Conservation (phyloP, 305 asterid species). For the Stenogyne calaminthoides region DNA sequence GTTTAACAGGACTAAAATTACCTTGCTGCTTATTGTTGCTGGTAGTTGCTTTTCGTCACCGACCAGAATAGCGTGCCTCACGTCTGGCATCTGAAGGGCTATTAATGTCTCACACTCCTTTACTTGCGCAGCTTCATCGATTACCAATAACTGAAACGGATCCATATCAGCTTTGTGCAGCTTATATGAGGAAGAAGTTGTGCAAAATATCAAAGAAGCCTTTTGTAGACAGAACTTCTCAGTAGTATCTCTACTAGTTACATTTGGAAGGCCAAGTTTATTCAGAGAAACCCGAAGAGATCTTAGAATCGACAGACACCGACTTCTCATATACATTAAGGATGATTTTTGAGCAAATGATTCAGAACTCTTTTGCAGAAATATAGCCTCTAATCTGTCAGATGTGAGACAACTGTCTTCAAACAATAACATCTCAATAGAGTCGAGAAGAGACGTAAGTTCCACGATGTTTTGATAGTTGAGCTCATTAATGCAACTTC, state of each 20-base stretch:
- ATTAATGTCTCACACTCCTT: constrained; percentile 66
- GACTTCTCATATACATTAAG: constrained; percentile 37
- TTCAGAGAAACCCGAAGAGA: constrained; percentile 32
- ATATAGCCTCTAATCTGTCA: constrained; percentile 37
- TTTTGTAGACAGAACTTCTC: constrained; percentile 42
- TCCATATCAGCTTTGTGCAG: constrained; percentile 39
- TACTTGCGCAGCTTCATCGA: constrained; percentile 76
- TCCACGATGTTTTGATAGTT: constrained; percentile 37
- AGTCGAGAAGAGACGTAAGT: constrained; percentile 37
- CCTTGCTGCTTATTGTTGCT: constrained; percentile 53
- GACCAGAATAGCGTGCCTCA: constrained; percentile 52
- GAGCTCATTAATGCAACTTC: constrained; percentile 34
- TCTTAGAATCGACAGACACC: constrained; percentile 41
- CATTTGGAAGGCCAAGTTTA: constrained; percentile 37
- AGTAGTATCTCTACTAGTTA: background rate
- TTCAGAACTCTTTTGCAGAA: constrained; percentile 24
- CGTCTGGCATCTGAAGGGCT: constrained; percentile 55
- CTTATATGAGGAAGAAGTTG: constrained; percentile 52
- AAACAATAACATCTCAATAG: constrained; percentile 43
- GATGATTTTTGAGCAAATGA: constrained; percentile 27
- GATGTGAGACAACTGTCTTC: constrained; percentile 38
- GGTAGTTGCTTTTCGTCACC: constrained; percentile 73
- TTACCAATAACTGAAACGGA: constrained; percentile 48
- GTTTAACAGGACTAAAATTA: constrained; percentile 3
- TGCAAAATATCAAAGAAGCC: constrained; percentile 59